Evolutionary conservation across 1,284 basidiomycete species (phyloP), one percentile per base, ranked within the genome.

Genomic region (Malassezia obtusa): DNA sequence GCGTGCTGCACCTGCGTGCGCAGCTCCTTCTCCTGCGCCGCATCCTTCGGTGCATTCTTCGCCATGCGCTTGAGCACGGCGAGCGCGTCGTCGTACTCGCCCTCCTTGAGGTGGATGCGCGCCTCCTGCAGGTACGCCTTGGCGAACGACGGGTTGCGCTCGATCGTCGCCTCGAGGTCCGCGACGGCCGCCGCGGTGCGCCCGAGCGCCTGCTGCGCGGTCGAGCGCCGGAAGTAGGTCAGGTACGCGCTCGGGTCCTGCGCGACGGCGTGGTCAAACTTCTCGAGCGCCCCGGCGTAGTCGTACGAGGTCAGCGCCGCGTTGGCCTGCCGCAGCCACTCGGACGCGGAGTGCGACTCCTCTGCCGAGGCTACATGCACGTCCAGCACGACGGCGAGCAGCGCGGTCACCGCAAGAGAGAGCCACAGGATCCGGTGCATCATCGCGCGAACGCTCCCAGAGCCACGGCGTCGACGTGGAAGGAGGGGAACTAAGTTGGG

Each of bases 201-300:
- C 10, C 69, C 71, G 24, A 71, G 60, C 15, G 69, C 68, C 33
- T 72, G 68, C 38, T 63, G 61, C 17, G 71, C 71, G 10, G 71
- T 73, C 4, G 69, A 63, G 21, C 71, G 59, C 5, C 69, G 59
- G 52, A 67, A 73, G 62, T 71, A 71, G 21, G 64, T 60, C 22
- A 72, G 62, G 50, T 62, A 71, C n/a, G 61, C 50, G 11, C 47
- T 39, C 1, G 67, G 65, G 50, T 70, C 65, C 15, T 58, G 57
- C 40, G 55, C 57, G 24, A 70, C 51, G 1, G 67, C 67, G 5
- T 51, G 40, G 38, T 70, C 62, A 52, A 64, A 70, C n/a, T 64
- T 53, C 4, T 61, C 57, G 22, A 70, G 56, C 11, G 67, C 67
- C 17, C 64, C 62, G 6, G 58, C 57, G 36, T 68, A 67, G 40